Evolutionary conservation across 768 basidiomycete species (phyloP).

Genomic region (Hortiboletus campestris): DNA sequence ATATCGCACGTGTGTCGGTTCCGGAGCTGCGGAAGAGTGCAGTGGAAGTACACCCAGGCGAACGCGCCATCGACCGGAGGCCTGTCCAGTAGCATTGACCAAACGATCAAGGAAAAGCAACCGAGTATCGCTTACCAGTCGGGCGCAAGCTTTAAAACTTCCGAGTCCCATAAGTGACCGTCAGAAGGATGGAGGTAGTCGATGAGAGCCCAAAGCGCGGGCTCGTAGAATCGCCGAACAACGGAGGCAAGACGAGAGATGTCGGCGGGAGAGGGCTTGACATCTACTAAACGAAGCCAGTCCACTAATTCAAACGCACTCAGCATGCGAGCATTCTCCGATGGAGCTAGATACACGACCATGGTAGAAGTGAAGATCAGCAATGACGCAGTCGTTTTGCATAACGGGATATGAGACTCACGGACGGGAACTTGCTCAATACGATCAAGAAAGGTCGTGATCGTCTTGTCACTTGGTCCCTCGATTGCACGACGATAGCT

Average conservation of each 20-base stretch:
- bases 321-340: slow-evolving; percentile 32
- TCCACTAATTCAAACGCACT: slow-evolving; percentile 62
- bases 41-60: slow-evolving; percentile 45
- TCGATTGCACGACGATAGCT: neutral
- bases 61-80: slow-evolving; percentile 31
- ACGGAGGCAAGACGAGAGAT: slow-evolving; percentile 40
- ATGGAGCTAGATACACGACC: slow-evolving; percentile 35
- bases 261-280: slow-evolving; percentile 34
- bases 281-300: slow-evolving; percentile 52
- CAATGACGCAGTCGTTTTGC: neutral
- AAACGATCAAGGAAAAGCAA: neutral
- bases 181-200: slow-evolving; percentile 44
- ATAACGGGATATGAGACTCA: slow-evolving; percentile 32
- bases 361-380: neutral
- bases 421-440: slow-evolving; percentile 45
- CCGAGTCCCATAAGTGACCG: slow-evolving; percentile 41
- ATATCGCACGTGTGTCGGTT: slow-evolving; percentile 26
- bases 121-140: slow-evolving; percentile 26
- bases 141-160: slow-evolving; percentile 10
- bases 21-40: slow-evolving; percentile 19
- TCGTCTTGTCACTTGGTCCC: slow-evolving; percentile 8
- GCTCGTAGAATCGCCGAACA: slow-evolving; percentile 41
- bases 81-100: slow-evolving; percentile 7
- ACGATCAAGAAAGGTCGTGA: slow-evolving; percentile 44
- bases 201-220: slow-evolving; percentile 42